Evolutionary conservation across 768 basidiomycete genomes (phyloP), one percentile per base, ranked within the genome.

Genomic region (Xerocomellus dryophilus): DNA sequence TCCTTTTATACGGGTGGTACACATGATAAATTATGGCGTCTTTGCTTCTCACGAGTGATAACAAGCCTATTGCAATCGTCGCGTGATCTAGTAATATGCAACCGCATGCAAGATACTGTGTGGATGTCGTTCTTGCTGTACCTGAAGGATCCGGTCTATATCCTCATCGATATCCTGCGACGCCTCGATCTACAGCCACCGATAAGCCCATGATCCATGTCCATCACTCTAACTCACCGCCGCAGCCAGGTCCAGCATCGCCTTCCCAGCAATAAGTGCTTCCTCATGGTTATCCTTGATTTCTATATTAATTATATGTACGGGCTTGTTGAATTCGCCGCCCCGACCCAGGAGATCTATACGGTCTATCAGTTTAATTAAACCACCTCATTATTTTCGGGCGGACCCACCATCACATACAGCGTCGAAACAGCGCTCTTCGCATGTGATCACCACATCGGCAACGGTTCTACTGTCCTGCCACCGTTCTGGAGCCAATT

Each of bases 221-320:
- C 31, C 12, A 41, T 46, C 35, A 40, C 5, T 29, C 12, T 17
- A 29, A 78, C 92, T 74, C 65, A 97, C 96, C 50, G 94, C 88
- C 44, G 83, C 77, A 8, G 93, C 93, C 20, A 99, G 76, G 64
- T 96, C 95, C 27, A 98, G 76, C 68, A 98, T 94, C 2, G 96
- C 94, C 70, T 86, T 91, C 17, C 97, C 96, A 23, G 97, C 97
- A 59, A 98, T 93, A 43, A 89, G 77, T 1, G 97, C 97, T 72
- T 99, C 97, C 78, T 98, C 97, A 63, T 98, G 95, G 66, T 97
- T 98, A 73, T 99, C 97, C 75, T 91, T 97, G 73, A 98, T 98
- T 67, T 99, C 97, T 56, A 98, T 83, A 71, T 99, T 99, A 65
- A 99, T 91, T 40, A 99, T 71, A 71, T 99, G 97, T 17, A 98